Evolutionary conservation across 768 basidiomycete genomes (phyloP).

Genomic region (Amanita exitialis): DNA sequence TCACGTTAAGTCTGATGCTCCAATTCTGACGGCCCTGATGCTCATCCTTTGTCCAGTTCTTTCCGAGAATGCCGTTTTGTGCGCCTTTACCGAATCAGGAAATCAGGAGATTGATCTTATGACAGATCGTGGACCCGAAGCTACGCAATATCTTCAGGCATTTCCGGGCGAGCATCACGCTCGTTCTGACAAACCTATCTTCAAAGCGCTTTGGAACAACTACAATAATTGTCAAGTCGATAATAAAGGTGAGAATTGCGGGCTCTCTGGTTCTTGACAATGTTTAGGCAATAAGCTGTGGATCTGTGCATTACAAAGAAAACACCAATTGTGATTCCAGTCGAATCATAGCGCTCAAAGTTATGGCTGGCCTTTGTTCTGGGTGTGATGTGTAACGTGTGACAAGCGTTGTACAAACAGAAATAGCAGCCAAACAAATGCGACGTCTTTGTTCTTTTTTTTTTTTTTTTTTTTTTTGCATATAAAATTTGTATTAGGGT

Average conservation of each 20-base stretch:
- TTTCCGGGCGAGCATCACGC: conserved; percentile 44
- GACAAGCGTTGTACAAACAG: not conserved
- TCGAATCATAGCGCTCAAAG: no score
- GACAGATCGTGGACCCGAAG: conserved; percentile 39
- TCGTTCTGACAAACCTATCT: conserved; percentile 26
- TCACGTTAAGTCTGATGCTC: conserved; percentile 29
- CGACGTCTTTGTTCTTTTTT: no score
- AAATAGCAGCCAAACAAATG: not conserved
- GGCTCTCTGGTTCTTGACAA: not conserved
- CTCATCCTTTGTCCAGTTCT: conserved; percentile 30
- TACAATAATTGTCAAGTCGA: conserved; percentile 52
- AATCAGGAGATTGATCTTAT: not conserved
- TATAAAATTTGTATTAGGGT: no score
- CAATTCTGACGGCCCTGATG: not conserved
- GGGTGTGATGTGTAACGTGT: not conserved
- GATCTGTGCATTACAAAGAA: not conserved
- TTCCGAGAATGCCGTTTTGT: conserved; percentile 54
- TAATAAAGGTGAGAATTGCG: conserved; percentile 30
- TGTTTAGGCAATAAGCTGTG: conserved; percentile 19
- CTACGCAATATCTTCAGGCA: conserved; percentile 36
- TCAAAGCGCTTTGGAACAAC: conserved; percentile 40
- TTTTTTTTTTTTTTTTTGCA: no score
- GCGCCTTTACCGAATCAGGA: conserved; percentile 10
- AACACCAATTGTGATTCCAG: no score
- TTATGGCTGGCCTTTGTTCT: no score